A percentile compares a stretch with the other conserved stretches of the same genome.
Evolutionary conservation across 225 moss, liverwort and hornwort species (phyloP).

Genomic region (Rhytidiadelphus loreus): DNA sequence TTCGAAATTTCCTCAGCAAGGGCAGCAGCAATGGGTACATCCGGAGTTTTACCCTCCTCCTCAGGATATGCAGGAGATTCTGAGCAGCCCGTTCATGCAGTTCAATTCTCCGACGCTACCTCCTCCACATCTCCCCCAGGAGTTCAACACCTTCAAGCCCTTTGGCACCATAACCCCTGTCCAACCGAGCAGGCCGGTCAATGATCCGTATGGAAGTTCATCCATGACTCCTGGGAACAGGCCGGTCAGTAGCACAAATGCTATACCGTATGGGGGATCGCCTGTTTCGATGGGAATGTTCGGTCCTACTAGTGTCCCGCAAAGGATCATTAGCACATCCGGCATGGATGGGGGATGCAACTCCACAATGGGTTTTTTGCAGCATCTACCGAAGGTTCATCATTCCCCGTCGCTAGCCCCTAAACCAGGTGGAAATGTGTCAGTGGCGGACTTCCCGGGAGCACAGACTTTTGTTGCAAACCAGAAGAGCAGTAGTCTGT

Average conservation of each 20-base stretch:
- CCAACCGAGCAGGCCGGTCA: neutral
- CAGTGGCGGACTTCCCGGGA: neutral
- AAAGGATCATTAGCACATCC: constrained; percentile 6
- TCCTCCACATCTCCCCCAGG: neutral
- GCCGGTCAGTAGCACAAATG: neutral
- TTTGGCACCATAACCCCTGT: constrained; percentile 6
- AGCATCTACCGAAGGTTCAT: constrained; percentile 6
- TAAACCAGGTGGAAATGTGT: neutral
- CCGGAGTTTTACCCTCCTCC: neutral
- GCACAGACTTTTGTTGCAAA: neutral
- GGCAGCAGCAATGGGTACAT: constrained; percentile 18
- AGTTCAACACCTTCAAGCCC: neutral
- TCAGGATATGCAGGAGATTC: constrained; percentile 21
- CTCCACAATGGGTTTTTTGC: constrained; percentile 3
- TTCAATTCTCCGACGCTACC: neutral
- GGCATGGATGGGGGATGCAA: constrained; percentile 10
- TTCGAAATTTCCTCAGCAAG: constrained; percentile 12
- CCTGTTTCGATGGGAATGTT: constrained; percentile 20
- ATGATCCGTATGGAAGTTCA: neutral
- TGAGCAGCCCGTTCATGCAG: neutral
- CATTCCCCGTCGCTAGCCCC: neutral
- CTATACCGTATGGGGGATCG: neutral
- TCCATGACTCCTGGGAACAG: neutral
- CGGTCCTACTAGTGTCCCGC: neutral
- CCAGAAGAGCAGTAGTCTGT: neutral